phyloP scores from a whole-genome alignment of 768 basidiomycete species.

The Terana coerulea region DNA sequence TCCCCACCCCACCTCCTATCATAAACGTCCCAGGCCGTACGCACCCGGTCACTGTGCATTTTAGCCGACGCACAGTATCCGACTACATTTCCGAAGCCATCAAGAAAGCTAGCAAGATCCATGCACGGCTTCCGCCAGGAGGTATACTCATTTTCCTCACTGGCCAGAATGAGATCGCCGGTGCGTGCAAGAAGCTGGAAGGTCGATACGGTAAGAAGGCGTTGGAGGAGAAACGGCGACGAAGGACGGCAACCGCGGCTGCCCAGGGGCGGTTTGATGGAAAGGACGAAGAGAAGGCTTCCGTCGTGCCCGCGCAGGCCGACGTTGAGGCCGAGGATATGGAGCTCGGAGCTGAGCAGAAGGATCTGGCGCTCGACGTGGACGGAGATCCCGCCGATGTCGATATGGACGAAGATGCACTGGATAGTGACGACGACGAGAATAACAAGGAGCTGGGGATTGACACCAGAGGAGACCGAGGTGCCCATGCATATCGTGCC shows the following conservation, averaged over 20 bases:
- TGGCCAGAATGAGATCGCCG: constrained; percentile 91
- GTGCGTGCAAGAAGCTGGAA: constrained; percentile 79
- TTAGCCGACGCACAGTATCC: constrained; percentile 77
- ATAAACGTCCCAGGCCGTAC: constrained; percentile 88
- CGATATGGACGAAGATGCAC: constrained; percentile 68
- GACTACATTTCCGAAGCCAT: constrained; percentile 92
- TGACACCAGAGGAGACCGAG: constrained; percentile 63
- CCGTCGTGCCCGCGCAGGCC: constrained; percentile 48
- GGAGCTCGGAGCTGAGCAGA: constrained; percentile 51
- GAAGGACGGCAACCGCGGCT: constrained; percentile 15
- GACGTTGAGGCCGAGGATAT: constrained; percentile 81
- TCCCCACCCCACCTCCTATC: constrained; percentile 82
- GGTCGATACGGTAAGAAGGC: constrained; percentile 69
- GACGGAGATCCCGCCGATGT: constrained; percentile 48
- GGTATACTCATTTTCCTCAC: constrained; percentile 94
- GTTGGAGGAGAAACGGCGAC: constrained; percentile 48
- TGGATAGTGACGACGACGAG: constrained; percentile 69
- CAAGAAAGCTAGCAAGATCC: constrained; percentile 89
- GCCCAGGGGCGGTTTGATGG: constrained; percentile 4
- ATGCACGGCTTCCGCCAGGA: constrained; percentile 86
- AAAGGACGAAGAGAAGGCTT: background rate
- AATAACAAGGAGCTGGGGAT: constrained; percentile 55
- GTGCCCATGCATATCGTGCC: constrained; percentile 95
- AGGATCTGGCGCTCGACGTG: constrained; percentile 60
- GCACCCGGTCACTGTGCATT: constrained; percentile 93